Evolutionary conservation across 2,329 filamentous ascomycete genomes (phyloP).

Genomic region (Kalmusia sp.): DNA sequence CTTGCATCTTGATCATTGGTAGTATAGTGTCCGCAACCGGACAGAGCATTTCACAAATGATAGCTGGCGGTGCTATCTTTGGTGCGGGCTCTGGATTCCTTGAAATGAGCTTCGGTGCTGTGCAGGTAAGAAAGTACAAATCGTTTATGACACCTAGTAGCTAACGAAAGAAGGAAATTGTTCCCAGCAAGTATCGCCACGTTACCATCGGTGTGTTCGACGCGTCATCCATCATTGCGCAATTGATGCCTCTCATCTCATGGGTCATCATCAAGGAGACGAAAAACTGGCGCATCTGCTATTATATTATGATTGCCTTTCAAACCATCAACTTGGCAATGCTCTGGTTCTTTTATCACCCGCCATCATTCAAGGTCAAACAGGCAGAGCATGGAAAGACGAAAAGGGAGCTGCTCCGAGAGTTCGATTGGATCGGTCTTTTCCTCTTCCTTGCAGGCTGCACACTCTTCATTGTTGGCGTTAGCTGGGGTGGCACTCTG

Average conservation of each 20-base stretch:
- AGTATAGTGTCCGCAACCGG: conserved; percentile 51
- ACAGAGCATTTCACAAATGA: conserved; percentile 50
- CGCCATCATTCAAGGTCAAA: conserved; percentile 47
- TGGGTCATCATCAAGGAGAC: conserved; percentile 41
- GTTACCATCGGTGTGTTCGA: conserved; percentile 48
- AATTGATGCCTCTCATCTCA: conserved; percentile 41
- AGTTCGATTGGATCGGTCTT: conserved; percentile 38
- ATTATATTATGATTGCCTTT: conserved; percentile 44
- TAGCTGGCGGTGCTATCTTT: conserved; percentile 50
- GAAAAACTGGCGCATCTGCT: conserved; percentile 34
- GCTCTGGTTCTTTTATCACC: conserved; percentile 42
- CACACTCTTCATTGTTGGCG: conserved; percentile 39
- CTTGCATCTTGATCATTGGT: conserved; percentile 43
- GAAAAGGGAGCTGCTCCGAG: conserved; percentile 24
- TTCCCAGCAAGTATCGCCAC: conserved; percentile 49
- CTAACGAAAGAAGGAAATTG: conserved; percentile 41
- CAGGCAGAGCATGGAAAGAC: conserved; percentile 36
- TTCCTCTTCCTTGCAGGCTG: conserved; percentile 37
- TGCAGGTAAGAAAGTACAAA: conserved; percentile 22
- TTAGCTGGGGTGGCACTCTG: conserved; percentile 34
- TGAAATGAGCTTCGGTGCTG: conserved; percentile 49
- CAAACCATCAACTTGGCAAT: conserved; percentile 31
- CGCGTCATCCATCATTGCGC: conserved; percentile 37
- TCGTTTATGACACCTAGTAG: neutral
- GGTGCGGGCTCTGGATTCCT: conserved; percentile 51